phyloP scores from a whole-genome alignment of 768 basidiomycete species.

The Boletus pseudopeckii region DNA sequence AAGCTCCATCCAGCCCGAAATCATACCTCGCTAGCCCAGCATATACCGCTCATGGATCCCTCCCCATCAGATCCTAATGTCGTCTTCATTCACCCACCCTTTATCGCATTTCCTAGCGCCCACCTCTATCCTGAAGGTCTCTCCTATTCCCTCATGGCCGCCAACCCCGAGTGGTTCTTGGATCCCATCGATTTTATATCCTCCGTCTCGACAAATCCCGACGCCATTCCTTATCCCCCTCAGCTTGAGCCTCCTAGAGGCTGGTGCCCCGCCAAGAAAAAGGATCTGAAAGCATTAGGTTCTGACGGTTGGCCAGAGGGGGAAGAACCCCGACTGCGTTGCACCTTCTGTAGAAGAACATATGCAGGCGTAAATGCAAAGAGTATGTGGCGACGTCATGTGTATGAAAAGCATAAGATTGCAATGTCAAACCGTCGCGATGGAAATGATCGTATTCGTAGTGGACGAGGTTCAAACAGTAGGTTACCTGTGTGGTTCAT shows the following conservation, averaged over 20 bases:
- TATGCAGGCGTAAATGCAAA: conserved; percentile 88
- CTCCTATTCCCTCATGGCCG: conserved; percentile 67
- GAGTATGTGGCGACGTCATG: conserved; percentile 88
- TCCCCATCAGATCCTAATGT: conserved; percentile 60
- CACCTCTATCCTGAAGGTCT: conserved; percentile 62
- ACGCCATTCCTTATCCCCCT: conserved; percentile 68
- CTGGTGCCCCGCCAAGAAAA: conserved; percentile 86
- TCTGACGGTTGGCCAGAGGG: conserved; percentile 75
- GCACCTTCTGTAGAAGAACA: conserved; percentile 80
- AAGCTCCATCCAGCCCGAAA: conserved; percentile 31
- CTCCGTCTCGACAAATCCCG: conserved; percentile 41
- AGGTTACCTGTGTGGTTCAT: conserved; percentile 28
- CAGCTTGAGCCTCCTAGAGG: conserved; percentile 80
- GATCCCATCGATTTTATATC: conserved; percentile 61
- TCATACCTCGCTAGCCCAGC: conserved; percentile 37
- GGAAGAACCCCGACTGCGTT: conserved; percentile 73
- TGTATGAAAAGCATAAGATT: conserved; percentile 87
- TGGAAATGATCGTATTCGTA: conserved; percentile 56
- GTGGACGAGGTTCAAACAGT: conserved; percentile 63
- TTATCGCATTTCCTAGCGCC: conserved; percentile 61
- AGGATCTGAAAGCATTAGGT: conserved; percentile 67
- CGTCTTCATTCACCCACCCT: conserved; percentile 74
- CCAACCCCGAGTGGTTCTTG: conserved; percentile 79
- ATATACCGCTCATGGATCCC: conserved; percentile 63
- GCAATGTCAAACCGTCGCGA: conserved; percentile 86